A percentile compares a stretch with the other conserved stretches of the same genome.
These are phyloP conservation scores for Zanthoxylum bungeanum DNA, from an alignment of 345 rosid genomes.

Conservation along the genomic window DNA sequence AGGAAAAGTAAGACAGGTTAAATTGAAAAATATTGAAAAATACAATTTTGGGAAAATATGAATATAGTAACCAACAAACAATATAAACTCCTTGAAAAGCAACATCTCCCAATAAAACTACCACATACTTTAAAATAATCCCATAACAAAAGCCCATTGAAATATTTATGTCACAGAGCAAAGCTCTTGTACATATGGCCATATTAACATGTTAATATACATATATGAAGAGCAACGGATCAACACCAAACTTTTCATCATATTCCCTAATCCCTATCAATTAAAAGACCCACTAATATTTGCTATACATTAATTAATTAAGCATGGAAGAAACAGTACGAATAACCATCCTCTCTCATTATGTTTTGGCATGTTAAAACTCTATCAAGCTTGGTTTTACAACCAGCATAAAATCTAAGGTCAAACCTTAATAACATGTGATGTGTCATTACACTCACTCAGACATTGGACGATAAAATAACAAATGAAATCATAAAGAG, in stretches of 20 bases:
- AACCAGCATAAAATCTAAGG: too few relatives aligned
- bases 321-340: neutral
- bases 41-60: neutral
- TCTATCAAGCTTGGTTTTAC: neutral
- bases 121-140: neutral
- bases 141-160: too few relatives aligned
- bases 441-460: too few relatives aligned
- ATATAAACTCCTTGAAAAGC: neutral
- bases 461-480: too few relatives aligned
- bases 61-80: neutral
- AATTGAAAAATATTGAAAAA: neutral
- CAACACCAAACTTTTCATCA: too few relatives aligned
- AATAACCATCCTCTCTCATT: neutral
- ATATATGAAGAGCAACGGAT: too few relatives aligned
- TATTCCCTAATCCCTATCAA: too few relatives aligned
- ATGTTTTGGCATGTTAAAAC: neutral
- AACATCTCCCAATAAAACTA: neutral
- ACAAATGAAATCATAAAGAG: neutral
- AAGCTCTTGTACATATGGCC: too few relatives aligned
- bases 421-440: too few relatives aligned
- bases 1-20: neutral
- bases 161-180: neutral
- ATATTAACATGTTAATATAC: too few relatives aligned
- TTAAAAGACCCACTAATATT: too few relatives aligned
- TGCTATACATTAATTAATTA: neutral